Base-by-base conservation (phyloP, 2,329 filamentous ascomycete genomes). In the Metarhizium guizhouense region DNA sequence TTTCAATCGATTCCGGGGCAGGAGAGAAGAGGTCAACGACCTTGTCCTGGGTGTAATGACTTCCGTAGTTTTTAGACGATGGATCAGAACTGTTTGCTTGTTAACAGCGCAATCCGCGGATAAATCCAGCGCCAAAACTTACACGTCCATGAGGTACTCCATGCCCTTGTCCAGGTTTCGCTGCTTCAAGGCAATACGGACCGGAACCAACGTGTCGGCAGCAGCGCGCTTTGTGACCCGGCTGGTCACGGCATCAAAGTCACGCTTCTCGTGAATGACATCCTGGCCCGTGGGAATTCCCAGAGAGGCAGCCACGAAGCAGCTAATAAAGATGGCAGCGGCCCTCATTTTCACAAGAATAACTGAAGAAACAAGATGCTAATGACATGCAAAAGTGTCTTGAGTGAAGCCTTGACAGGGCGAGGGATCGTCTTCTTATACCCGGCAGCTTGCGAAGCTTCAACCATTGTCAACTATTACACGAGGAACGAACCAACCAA, bases 121-220 rank as follows among this genome's bases (percentile, higher is more conserved):
- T 11, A 34, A 4, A 34, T n/a, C 25, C 25, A 25, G 25, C 25
- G 25, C 25, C 25, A 25, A 25, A 25, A 59, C 38, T 40, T 16
- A 40, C 38, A 40, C 38, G 14, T 40, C 38, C 38, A 40, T 40
- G 5, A 40, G 65, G 47, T 73, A 72, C 50, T 73, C 72, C 56
- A 77, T 74, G 4, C 69, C 75, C 42, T 67, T 68, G 53, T 77
- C 68, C n/a, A 79, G 62, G 56, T 78, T 78, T 29, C 68, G 67
- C 59, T 79, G 75, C 40, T 70, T 64, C 43, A 78, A 65, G 4
- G 74, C 76, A 52, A 78, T 76, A 38, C 69, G 68, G 18, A 74
- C 68, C 4, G 71, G 70, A 8, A 75, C 57, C n/a, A 56, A 57
- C 45, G 59, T 54, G 14, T 53, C 51, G 13, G 55, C 56, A 20